Evolutionary conservation across 1,284 basidiomycete species (phyloP).

Genomic region (Sanghuangporus sanghuang): DNA sequence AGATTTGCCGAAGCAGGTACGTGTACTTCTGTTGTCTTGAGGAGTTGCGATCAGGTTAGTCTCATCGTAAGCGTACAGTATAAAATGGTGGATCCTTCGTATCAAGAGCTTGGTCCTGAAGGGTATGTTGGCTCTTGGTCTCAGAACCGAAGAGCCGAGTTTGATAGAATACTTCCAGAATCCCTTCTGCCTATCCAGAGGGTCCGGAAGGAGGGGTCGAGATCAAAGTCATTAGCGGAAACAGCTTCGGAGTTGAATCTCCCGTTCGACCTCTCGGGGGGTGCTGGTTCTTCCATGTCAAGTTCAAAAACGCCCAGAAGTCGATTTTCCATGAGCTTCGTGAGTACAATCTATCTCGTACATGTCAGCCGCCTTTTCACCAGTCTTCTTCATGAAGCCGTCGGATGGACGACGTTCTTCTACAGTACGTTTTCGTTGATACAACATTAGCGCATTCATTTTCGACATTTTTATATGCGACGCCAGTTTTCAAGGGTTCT

Average conservation of each 20-base stretch:
- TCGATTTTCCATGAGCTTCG: conserved; percentile 83
- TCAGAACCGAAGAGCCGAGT: not conserved
- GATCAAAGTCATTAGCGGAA: conserved; percentile 87
- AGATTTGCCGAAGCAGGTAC: conserved; percentile 77
- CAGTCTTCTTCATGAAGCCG: conserved; percentile 37
- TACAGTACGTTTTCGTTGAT: conserved; percentile 51
- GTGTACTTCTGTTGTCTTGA: conserved; percentile 9
- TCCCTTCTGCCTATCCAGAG: conserved; percentile 68
- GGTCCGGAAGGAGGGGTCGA: conserved; percentile 66
- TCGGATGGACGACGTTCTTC: conserved; percentile 78
- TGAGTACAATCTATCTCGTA: conserved; percentile 30
- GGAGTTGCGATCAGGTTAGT: not conserved
- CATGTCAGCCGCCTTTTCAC: not conserved
- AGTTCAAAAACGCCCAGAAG: conserved; percentile 59
- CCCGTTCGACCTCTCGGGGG: conserved; percentile 88
- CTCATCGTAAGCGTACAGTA: conserved; percentile 44
- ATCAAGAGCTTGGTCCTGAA: conserved; percentile 68
- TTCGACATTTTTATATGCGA: not conserved
- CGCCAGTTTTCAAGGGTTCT: conserved; percentile 60
- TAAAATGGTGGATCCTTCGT: conserved; percentile 82
- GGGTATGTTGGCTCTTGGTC: conserved; percentile 37
- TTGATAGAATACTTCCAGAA: conserved; percentile 35
- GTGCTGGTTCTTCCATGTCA: conserved; percentile 89
- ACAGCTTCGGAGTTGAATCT: conserved; percentile 80
- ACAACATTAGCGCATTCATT: not conserved